Conservation (phyloP, 1,284 basidiomycete genomes). For the Leccinum fuscescens region DNA sequence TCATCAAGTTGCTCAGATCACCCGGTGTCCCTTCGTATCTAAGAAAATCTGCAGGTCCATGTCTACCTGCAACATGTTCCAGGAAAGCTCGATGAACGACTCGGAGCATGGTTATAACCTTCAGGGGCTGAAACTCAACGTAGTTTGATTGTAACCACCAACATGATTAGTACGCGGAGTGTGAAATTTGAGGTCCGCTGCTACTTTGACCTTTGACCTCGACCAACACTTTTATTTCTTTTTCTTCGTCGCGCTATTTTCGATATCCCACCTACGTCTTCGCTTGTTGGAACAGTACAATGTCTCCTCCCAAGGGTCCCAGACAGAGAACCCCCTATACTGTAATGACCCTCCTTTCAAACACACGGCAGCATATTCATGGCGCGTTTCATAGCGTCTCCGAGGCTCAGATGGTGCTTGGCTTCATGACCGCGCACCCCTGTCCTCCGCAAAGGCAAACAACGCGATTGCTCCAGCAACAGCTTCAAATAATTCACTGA, state of each 20-base stretch:
- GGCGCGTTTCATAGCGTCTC: slow-evolving; percentile 24
- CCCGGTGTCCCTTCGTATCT: neutral
- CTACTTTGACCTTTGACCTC: neutral
- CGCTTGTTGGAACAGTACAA: slow-evolving; percentile 8
- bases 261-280: no score
- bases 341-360: slow-evolving; percentile 14
- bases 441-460: slow-evolving; percentile 33
- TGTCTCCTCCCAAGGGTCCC: slow-evolving; percentile 23
- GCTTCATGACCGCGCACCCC: slow-evolving; percentile 71
- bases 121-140: no score
- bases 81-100: neutral
- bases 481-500: slow-evolving; percentile 34
- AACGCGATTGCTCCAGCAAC: slow-evolving; percentile 25
- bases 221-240: neutral
- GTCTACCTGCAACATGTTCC: neutral
- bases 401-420: slow-evolving; percentile 55
- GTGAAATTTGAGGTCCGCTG: slow-evolving; percentile 14
- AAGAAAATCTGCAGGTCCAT: neutral
- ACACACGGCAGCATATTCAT: neutral
- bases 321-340: slow-evolving; percentile 31
- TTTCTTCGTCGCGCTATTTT: neutral
- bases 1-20: no score
- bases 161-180: slow-evolving; percentile 13
- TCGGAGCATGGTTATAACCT: no score
- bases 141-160: neutral